phyloP scores from a whole-genome alignment of 345 rosid genomes.

The Populus davidiana region DNA sequence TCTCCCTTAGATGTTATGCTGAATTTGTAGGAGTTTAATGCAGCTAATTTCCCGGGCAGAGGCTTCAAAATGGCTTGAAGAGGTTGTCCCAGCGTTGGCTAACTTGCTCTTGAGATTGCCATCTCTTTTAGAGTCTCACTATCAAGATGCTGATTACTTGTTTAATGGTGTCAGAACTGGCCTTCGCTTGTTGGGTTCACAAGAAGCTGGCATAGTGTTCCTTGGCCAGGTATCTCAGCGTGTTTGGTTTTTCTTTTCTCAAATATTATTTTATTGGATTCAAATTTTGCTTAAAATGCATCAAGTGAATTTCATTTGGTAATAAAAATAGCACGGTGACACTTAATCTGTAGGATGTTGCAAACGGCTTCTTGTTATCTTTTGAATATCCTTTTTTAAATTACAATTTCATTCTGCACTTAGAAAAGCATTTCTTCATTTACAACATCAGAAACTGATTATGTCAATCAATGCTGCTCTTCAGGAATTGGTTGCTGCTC shows the following conservation, averaged over 20 bases:
- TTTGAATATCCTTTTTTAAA: not conserved
- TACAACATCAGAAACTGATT: constrained; percentile 4
- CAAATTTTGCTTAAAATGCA: not conserved
- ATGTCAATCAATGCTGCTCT: constrained; percentile 9
- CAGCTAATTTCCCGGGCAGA: constrained; percentile 53
- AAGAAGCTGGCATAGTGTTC: constrained; percentile 69
- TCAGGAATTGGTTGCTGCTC: constrained; percentile 83
- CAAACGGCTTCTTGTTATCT: not conserved
- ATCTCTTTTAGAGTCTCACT: constrained; percentile 62
- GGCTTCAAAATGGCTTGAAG: constrained; percentile 59
- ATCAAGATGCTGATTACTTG: constrained; percentile 40
- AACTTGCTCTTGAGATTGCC: constrained; percentile 62
- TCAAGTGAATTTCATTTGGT: not conserved
- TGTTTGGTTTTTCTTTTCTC: not conserved
- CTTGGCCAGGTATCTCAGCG: constrained; percentile 61
- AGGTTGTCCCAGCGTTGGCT: constrained; percentile 63
- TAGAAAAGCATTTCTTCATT: not conserved
- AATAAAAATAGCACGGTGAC: too few species aligned
- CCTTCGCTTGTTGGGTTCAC: constrained; percentile 58
- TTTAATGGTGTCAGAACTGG: constrained; percentile 33
- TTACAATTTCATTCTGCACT: not conserved
- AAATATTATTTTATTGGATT: not conserved
- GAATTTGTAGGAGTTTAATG: constrained; percentile 6
- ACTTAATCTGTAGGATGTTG: not conserved
- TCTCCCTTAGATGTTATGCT: not conserved